phyloP scores from a whole-genome alignment of 2,329 filamentous ascomycete genomes.

The Seiridium unicorne region DNA sequence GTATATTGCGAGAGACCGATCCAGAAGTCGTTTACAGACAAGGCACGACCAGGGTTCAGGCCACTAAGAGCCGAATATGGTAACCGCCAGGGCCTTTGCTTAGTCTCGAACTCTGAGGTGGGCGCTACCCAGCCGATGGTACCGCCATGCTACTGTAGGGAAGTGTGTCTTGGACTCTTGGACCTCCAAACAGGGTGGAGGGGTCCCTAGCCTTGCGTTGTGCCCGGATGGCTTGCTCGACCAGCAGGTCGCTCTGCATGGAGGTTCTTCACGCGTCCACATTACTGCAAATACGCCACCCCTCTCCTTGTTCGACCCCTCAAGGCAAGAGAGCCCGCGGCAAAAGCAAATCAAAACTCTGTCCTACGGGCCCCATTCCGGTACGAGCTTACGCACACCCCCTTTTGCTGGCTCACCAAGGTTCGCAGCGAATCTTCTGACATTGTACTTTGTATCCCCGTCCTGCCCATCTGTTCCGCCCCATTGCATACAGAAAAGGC shows the following conservation, averaged over 20 bases:
- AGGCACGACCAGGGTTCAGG: not conserved
- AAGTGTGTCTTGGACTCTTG: not conserved
- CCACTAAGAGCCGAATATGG: slow-evolving; percentile 3
- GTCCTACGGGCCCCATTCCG: not conserved
- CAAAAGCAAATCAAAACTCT: slow-evolving; percentile 3
- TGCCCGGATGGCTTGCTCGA: not conserved
- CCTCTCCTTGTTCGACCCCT: not conserved
- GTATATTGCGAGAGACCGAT: not conserved
- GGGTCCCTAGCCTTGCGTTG: not conserved
- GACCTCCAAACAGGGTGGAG: not conserved
- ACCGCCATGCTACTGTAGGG: slow-evolving; percentile 16
- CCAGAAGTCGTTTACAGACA: slow-evolving; percentile 1
- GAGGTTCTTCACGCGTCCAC: not conserved
- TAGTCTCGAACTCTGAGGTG: slow-evolving; percentile 18
- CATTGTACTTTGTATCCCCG: not conserved
- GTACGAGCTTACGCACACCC: not conserved
- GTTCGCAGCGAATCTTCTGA: not conserved
- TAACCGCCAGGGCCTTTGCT: slow-evolving; percentile 11
- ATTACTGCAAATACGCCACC: not conserved
- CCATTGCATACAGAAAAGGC: slow-evolving; percentile 21
- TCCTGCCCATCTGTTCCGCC: not conserved
- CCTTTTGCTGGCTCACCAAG: not conserved
- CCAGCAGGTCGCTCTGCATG: not conserved
- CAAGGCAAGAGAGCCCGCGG: not conserved
- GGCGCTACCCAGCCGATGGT: slow-evolving; percentile 30